Conservation (phyloP, 1,284 basidiomycete species). For the Vanrija sp. region DNA sequence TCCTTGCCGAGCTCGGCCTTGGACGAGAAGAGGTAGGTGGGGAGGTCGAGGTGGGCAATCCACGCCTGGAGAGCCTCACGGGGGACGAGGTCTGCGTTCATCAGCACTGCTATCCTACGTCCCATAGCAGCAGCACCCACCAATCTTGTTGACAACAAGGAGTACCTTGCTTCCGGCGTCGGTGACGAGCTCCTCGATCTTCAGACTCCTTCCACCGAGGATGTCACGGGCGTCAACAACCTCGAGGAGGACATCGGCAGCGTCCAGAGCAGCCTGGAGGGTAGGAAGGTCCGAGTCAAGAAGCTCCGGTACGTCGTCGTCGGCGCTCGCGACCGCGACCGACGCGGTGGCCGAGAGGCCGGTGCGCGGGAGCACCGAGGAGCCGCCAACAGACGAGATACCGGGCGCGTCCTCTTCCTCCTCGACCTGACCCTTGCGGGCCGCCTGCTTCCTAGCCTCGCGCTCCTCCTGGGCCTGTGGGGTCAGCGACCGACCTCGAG, state of each 20-base stretch:
- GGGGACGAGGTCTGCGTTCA: conserved; percentile 68
- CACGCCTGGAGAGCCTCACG: conserved; percentile 74
- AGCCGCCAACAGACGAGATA: conserved; percentile 25
- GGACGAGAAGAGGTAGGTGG: conserved; percentile 66
- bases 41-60: conserved; percentile 66
- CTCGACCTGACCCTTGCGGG: conserved; percentile 23
- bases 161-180: conserved; percentile 51
- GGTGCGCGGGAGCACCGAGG: conserved; percentile 21
- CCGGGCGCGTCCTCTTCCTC: conserved; percentile 45
- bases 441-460: neutral
- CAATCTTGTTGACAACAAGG: conserved; percentile 80
- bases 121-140: conserved; percentile 52
- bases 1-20: conserved; percentile 26
- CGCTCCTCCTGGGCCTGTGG: neutral
- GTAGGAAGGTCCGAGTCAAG: conserved; percentile 66
- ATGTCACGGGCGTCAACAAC: conserved; percentile 85
- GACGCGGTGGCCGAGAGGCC: conserved; percentile 7
- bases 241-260: conserved; percentile 77
- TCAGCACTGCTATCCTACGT: neutral
- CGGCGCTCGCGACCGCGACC: conserved; percentile 21
- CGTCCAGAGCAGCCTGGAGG: conserved; percentile 68
- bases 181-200: conserved; percentile 60
- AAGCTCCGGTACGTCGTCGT: conserved; percentile 58
- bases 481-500: neutral
- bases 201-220: conserved; percentile 61